Base-by-base conservation (phyloP, 305 asterid genomes). In the Withania somnifera region DNA sequence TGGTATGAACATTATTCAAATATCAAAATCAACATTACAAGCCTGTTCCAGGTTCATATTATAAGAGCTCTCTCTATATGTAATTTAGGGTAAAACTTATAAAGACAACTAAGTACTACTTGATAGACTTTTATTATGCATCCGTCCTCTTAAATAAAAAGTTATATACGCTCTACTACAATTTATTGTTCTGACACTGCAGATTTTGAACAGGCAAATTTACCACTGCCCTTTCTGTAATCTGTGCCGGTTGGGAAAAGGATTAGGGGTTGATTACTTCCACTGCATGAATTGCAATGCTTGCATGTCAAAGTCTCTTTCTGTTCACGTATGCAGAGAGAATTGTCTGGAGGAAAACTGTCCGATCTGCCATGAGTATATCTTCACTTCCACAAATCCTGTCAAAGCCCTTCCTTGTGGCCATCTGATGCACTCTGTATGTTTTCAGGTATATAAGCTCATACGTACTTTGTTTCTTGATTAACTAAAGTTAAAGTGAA, bases 251-350 rank as follows among this genome's bases (percentile, higher is more conserved):
- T 84, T 93, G 57, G 98, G 98, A 82, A 93, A 90, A 82, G 98
- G 98, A 51, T 85, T 95, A 88, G 97, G 97, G 79, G 84, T 91
- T 52, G 98, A 88, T 69, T 95, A 90, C 90, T 93, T 95, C 86
- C 98, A 95, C 52, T 95, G 98, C 57, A 95, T 95, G 98, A 92
- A 90, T 79, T 95, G 98, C 97, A 95, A 95, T 89, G 98, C 97
- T 54, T 95, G 98, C 82, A 95, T 95, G 98, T 36, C 93, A 71
- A 88, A 84, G 86, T 66, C 89, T 83, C 98, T 95, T 86, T 82
- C 87, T 32, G 88, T 86, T 86, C 98, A 95, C 81, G 84, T 69
- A 71, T 95, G 98, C 90, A 86, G 97, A 88, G 98, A 93, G 88
- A 95, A 92, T 84, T 92, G 97, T 86, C 82, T 90, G 7, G 97